phyloP scores from a whole-genome alignment of 768 basidiomycete species.

The Lactarius hengduanensis region DNA sequence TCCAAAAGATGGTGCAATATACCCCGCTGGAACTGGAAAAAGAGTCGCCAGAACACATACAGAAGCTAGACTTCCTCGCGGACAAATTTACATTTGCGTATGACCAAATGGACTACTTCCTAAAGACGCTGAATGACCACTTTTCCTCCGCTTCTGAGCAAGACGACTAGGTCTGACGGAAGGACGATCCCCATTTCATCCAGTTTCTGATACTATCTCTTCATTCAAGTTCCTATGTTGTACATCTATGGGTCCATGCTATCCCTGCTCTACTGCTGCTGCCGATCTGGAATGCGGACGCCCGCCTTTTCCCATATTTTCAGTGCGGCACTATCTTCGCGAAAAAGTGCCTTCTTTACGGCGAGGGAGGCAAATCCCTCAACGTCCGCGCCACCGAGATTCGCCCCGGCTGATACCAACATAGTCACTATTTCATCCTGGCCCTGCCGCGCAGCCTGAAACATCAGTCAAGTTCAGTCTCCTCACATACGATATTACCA shows the following conservation, averaged over 20 bases:
- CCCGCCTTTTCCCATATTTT: slow-evolving; percentile 61
- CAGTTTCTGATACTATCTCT: slow-evolving; percentile 1
- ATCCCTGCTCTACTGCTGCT: slow-evolving; percentile 18
- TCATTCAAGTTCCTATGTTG: slow-evolving; percentile 7
- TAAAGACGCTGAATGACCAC: slow-evolving; percentile 57
- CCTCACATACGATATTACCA: background rate
- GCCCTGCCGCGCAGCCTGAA: slow-evolving; percentile 72
- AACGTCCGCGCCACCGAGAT: slow-evolving; percentile 64
- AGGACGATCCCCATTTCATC: slow-evolving; percentile 26
- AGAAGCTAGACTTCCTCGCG: slow-evolving; percentile 59
- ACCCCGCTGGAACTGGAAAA: slow-evolving; percentile 63
- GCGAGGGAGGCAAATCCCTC: slow-evolving; percentile 55
- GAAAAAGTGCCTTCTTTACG: slow-evolving; percentile 37
- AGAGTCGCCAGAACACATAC: slow-evolving; percentile 54
- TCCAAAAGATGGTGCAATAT: slow-evolving; percentile 55
- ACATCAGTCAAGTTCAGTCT: slow-evolving; percentile 2
- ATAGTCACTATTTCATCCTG: slow-evolving; percentile 58
- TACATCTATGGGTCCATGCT: slow-evolving; percentile 18
- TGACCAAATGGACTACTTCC: slow-evolving; percentile 64
- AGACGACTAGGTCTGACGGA: slow-evolving; percentile 35
- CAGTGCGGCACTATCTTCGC: slow-evolving; percentile 45
- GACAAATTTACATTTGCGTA: slow-evolving; percentile 66
- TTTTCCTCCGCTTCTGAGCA: slow-evolving; percentile 41
- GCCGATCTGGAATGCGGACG: slow-evolving; percentile 26
- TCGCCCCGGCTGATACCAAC: slow-evolving; percentile 72